Percentiles rank a stretch among this genome's conserved stretches.
Conservation (phyloP, 129 eudicot species). For the Helichrysum umbraculigerum region DNA sequence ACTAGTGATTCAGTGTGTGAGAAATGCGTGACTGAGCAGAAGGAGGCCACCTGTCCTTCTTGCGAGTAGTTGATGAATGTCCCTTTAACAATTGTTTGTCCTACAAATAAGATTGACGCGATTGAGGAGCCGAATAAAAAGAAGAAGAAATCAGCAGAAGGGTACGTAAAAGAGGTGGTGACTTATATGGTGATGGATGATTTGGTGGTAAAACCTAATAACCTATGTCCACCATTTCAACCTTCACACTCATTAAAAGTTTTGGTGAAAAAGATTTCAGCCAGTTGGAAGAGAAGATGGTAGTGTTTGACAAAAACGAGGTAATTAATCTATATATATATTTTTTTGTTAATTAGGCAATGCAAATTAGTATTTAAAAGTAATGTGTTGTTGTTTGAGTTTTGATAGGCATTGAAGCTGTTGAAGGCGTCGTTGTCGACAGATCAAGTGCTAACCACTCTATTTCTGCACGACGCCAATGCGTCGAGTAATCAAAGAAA, state of each 20-base stretch:
- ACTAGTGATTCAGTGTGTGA: background rate
- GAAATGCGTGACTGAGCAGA: background rate
- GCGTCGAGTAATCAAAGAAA: background rate
- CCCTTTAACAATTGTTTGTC: background rate
- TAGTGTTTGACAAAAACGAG: background rate
- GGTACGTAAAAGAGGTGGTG: background rate
- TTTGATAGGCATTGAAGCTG: background rate
- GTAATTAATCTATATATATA: background rate
- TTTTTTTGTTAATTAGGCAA: too few relatives aligned
- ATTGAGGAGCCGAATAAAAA: background rate
- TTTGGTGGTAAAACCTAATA: slow-evolving; percentile 1
- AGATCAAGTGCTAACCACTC: background rate
- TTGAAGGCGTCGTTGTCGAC: background rate
- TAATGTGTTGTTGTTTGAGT: background rate
- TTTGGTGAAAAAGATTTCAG: background rate
- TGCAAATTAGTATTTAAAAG: too few relatives aligned
- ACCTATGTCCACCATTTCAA: slow-evolving; percentile 20
- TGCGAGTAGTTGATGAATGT: background rate
- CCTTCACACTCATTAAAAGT: background rate
- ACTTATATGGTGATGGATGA: slow-evolving; percentile 26
- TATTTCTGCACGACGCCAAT: background rate
- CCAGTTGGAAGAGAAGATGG: background rate
- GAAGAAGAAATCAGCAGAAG: background rate
- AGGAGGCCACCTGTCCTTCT: background rate
- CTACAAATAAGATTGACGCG: background rate